Percentiles rank a stretch among this genome's conserved stretches.
These are phyloP conservation scores for Pseudotsuga menziesii DNA, from an alignment of 75 land plant species.

Conservation along the genomic window DNA sequence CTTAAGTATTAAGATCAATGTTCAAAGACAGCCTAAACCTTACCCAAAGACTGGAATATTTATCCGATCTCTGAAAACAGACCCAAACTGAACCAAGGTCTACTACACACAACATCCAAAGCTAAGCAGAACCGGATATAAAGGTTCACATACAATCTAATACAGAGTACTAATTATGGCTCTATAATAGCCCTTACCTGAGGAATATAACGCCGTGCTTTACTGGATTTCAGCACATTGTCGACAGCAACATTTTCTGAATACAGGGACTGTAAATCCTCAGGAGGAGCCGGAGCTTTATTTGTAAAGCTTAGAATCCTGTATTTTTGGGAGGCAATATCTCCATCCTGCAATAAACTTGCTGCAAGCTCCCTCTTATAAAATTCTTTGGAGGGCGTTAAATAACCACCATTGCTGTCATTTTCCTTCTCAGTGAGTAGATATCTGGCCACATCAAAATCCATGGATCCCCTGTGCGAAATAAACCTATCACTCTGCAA, in stretches of 20 bases:
- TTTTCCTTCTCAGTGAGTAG: slow-evolving; percentile 29
- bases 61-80: no score
- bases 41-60: no score
- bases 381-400: slow-evolving; percentile 31
- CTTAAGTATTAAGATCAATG: slow-evolving; percentile 1
- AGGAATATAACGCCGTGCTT: slow-evolving; percentile 23
- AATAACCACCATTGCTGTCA: neutral
- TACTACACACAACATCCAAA: no score
- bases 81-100: no score
- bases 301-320: slow-evolving; percentile 57
- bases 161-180: no score
- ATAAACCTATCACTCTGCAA: slow-evolving; percentile 37
- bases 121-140: no score
- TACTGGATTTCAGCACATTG: slow-evolving; percentile 10
- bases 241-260: slow-evolving; percentile 14
- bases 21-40: slow-evolving; percentile 1
- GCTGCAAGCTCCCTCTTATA: slow-evolving; percentile 46
- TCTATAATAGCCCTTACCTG: slow-evolving; percentile 5
- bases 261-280: slow-evolving; percentile 12
- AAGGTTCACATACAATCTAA: no score
- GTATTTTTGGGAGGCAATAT: slow-evolving; percentile 9
- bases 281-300: slow-evolving; percentile 36
- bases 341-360: slow-evolving; percentile 23
- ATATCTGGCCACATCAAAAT: slow-evolving; percentile 47
- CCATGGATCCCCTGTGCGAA: slow-evolving; percentile 59